Percentiles rank a stretch among this genome's conserved stretches.
Evolutionary conservation across 805 yeast genomes (phyloP).

Genomic region (Starmerella powellii): DNA sequence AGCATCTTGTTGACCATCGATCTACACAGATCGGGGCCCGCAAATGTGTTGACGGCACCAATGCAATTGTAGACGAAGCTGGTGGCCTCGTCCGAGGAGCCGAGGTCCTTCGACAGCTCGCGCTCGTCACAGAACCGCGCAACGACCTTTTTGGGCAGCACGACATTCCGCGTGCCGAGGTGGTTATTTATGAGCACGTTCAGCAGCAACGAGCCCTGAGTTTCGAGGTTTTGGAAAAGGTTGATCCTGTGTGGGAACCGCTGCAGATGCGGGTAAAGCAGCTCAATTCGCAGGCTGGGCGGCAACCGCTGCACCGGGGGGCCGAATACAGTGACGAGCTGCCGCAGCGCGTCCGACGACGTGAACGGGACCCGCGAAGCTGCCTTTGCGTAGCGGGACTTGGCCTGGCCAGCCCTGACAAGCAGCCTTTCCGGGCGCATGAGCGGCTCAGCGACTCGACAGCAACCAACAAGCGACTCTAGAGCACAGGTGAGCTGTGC

Average conservation of each 20-base stretch:
- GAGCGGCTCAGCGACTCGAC: background rate
- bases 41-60: constrained; percentile 13
- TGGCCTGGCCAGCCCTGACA: background rate
- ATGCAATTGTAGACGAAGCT: constrained; percentile 5
- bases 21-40: constrained; percentile 8
- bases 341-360: background rate
- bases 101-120: constrained; percentile 4
- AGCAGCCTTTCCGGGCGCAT: constrained; percentile 5
- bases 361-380: background rate
- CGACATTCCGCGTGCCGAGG: constrained; percentile 21
- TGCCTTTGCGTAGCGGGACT: background rate
- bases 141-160: constrained; percentile 9
- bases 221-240: constrained; percentile 12
- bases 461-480: background rate
- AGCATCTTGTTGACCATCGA: constrained; percentile 9
- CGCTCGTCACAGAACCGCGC: constrained; percentile 10
- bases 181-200: constrained; percentile 16
- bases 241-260: constrained; percentile 7
- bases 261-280: constrained; percentile 19
- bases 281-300: constrained; percentile 15
- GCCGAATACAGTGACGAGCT: constrained; percentile 14
- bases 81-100: background rate
- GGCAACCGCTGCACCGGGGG: constrained; percentile 11
- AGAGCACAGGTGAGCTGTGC: no score
- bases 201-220: constrained; percentile 11